phyloP scores from a whole-genome alignment of 2,329 filamentous ascomycete species.

The Ramichloridium luteum region DNA sequence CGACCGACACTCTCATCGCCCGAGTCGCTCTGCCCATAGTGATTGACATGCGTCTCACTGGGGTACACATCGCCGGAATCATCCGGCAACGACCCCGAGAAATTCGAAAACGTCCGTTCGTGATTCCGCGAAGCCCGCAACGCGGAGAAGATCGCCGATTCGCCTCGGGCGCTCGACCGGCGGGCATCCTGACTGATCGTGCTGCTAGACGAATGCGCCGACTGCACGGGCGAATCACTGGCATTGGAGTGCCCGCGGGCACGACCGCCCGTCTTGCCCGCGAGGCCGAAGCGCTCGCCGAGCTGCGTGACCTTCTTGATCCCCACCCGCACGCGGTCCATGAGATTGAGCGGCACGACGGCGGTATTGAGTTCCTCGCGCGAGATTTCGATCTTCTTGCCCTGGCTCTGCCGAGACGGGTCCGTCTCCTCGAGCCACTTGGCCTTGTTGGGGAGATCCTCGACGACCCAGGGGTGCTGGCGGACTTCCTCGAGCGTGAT shows the following conservation, averaged over 20 bases:
- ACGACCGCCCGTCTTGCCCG: conserved; percentile 8
- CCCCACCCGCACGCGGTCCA: conserved; percentile 72
- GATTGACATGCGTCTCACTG: conserved; percentile 3
- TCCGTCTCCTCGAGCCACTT: conserved; percentile 93
- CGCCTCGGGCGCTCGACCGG: conserved; percentile 45
- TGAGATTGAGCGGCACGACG: conserved; percentile 76
- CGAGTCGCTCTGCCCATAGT: conserved; percentile 7
- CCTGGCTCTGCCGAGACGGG: conserved; percentile 62
- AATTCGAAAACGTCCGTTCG: too few relatives aligned
- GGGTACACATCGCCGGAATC: too few relatives aligned
- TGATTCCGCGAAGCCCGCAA: conserved; percentile 39
- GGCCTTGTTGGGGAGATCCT: conserved; percentile 60
- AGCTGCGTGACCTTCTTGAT: conserved; percentile 42
- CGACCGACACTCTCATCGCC: conserved; percentile 15
- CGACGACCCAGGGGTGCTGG: conserved; percentile 79
- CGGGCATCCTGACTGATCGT: conserved; percentile 44
- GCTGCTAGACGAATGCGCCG: conserved; percentile 41
- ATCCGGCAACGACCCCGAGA: too few relatives aligned
- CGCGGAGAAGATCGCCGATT: conserved; percentile 43
- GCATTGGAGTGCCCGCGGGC: conserved; percentile 40
- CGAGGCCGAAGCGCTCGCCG: conserved; percentile 2
- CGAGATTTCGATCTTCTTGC: conserved; percentile 82
- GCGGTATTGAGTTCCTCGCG: conserved; percentile 80
- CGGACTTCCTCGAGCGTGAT: conserved; percentile 89
- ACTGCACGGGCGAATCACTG: conserved; percentile 42